phyloP scores from a whole-genome alignment of 768 basidiomycete genomes.

The Pisolithus microcarpus region DNA sequence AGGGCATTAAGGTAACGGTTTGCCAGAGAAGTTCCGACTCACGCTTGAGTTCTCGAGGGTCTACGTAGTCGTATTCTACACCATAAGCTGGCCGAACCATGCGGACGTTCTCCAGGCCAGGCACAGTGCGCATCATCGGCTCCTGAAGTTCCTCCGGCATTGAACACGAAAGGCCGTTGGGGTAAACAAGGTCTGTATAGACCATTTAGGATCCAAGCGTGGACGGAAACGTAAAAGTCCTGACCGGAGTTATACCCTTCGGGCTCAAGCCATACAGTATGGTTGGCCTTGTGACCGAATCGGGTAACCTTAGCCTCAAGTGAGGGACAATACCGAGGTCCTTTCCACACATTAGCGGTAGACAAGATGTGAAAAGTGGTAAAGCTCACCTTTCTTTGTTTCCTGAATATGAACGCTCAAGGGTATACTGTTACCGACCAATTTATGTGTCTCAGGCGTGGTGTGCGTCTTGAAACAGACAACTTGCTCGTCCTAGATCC shows the following conservation, averaged over 20 bases:
- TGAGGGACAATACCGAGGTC: conserved; percentile 88
- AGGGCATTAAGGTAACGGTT: not conserved
- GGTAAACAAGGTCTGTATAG: conserved; percentile 71
- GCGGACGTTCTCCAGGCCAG: conserved; percentile 76
- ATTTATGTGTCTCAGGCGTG: conserved; percentile 61
- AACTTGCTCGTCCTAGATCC: conserved; percentile 62
- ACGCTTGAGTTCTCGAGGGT: conserved; percentile 76
- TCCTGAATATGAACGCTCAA: conserved; percentile 82
- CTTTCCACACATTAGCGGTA: conserved; percentile 28
- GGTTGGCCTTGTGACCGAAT: conserved; percentile 62
- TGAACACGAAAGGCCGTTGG: conserved; percentile 84
- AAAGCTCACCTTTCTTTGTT: conserved; percentile 65
- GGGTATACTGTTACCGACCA: conserved; percentile 72
- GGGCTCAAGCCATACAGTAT: conserved; percentile 84
- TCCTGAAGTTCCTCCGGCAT: conserved; percentile 84
- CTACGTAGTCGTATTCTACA: conserved; percentile 88
- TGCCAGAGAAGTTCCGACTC: conserved; percentile 21
- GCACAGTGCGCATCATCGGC: conserved; percentile 74
- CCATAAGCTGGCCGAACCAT: conserved; percentile 86
- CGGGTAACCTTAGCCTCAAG: conserved; percentile 81
- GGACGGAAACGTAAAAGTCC: not conserved
- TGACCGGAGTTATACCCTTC: conserved; percentile 85
- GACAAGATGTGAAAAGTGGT: not conserved
- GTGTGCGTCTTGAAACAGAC: conserved; percentile 68
- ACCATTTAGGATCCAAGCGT: not conserved